Percentiles rank a stretch among this genome's conserved stretches.
Evolutionary conservation across 2,329 filamentous ascomycete genomes (phyloP).

Genomic region (Hymenoscyphus salicellus): DNA sequence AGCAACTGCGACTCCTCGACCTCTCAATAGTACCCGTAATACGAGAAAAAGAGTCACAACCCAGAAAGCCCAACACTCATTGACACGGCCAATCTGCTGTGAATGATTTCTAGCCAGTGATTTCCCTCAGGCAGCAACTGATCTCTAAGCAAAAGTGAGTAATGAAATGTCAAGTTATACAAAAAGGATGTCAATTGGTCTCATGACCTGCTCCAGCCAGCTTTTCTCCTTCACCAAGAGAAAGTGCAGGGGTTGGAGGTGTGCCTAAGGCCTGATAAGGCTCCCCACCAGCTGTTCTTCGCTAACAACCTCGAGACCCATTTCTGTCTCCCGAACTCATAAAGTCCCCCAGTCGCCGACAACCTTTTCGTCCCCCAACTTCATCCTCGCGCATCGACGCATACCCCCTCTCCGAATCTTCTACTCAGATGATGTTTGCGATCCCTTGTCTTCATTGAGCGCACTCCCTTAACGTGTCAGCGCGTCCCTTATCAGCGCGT

Average conservation of each 20-base stretch:
- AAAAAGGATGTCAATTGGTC: background rate
- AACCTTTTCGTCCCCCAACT: conserved; percentile 16
- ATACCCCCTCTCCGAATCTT: conserved; percentile 26
- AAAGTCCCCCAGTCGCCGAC: conserved; percentile 18
- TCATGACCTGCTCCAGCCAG: background rate
- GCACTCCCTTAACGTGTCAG: conserved; percentile 23
- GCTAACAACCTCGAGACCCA: conserved; percentile 1
- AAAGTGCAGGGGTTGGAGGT: background rate
- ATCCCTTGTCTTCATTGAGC: conserved; percentile 26
- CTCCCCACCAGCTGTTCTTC: background rate
- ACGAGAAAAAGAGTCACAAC: conserved; percentile 19
- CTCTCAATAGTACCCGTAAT: background rate
- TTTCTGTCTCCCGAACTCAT: background rate
- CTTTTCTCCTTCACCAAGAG: background rate
- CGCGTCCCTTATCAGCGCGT: conserved; percentile 22
- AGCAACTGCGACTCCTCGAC: background rate
- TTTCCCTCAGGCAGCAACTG: conserved; percentile 26
- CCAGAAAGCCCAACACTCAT: conserved; percentile 18
- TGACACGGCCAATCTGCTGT: background rate
- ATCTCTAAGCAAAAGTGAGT: conserved; percentile 3
- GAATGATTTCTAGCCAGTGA: conserved; percentile 39
- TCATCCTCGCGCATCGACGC: conserved; percentile 14
- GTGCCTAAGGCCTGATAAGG: background rate
- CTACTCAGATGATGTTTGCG: conserved; percentile 33
- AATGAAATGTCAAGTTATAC: background rate